phyloP scores from a whole-genome alignment of 148 eudicot genomes.

The Agrostemma githago region DNA sequence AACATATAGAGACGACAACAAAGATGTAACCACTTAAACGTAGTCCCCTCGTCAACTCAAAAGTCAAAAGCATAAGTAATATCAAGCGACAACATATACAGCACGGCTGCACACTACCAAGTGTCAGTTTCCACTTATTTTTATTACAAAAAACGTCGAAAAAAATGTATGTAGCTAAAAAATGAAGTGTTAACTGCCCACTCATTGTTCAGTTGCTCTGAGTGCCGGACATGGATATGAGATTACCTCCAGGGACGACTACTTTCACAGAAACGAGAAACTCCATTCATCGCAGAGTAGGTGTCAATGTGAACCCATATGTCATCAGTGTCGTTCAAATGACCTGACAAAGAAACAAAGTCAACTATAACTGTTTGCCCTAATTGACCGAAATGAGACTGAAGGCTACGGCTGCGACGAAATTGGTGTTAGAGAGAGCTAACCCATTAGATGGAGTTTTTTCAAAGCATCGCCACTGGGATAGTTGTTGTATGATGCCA shows the following conservation, averaged over 20 bases:
- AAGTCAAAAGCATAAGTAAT: constrained; percentile 12
- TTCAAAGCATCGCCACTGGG: constrained; percentile 86
- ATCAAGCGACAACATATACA: no score
- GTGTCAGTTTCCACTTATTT: background rate
- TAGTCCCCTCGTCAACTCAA: constrained; percentile 8
- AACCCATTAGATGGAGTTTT: constrained; percentile 64
- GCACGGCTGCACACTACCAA: background rate
- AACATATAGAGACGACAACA: background rate
- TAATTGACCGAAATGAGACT: background rate
- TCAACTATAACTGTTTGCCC: background rate
- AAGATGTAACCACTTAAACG: background rate
- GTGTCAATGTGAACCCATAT: constrained; percentile 72
- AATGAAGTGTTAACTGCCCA: background rate
- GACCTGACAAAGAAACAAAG: constrained; percentile 39
- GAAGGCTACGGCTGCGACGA: background rate
- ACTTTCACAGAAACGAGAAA: constrained; percentile 79
- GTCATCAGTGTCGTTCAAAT: constrained; percentile 42
- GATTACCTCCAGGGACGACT: constrained; percentile 73
- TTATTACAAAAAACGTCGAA: no score
- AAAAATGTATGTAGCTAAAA: background rate
- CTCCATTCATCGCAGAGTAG: constrained; percentile 91
- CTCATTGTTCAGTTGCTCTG: background rate
- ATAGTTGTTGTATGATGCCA: constrained; percentile 90
- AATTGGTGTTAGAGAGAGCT: constrained; percentile 30
- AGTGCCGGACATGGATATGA: background rate